Evolutionary conservation across 306 rosid species (phyloP), one percentile per base, ranked within the genome.

Genomic region (Canavalia gladiata): DNA sequence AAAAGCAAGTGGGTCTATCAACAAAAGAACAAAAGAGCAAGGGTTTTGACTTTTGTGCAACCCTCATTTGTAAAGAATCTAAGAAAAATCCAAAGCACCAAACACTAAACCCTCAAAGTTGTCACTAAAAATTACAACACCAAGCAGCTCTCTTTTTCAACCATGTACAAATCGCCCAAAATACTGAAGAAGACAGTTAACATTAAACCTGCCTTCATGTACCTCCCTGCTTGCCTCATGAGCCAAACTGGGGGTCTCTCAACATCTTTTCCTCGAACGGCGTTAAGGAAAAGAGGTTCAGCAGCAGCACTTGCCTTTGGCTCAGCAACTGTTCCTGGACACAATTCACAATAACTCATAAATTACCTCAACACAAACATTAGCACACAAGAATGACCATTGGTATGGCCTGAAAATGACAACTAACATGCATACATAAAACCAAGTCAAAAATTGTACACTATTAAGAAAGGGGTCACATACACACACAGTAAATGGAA

Each of bases 171-270:
- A 18, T 18, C 25, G 25, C 25, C 25, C 25, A 18, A 18, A 18
- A 18, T 18, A 18, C 25, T 18, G 25, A 18, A 18, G 25, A 18
- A 18, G 25, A 18, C 25, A 18, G 25, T 18, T 18, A 18, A 18
- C 25, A 18, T 18, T 84, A 84, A 87, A 92, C 96, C 91, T 92
- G 93, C 98, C 98, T 94, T 94, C 98, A 94, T 94, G 86, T 94
- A 94, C 93, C 98, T 92, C 96, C 99, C 99, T 25, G 99, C 99
- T 87, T 95, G 99, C 86, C 99, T 90, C 99, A 95, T 95, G 65
- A 95, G 95, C 99, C 99, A 95, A 89, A 95, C 99, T 2, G 99
- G 99, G 46, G 99, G 99, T 56, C 99, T 91, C 34, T 93, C 99
- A 43, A 95, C 84, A 2, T 81, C 84, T 31, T 72, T 0, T 3